Base-by-base conservation (phyloP, 352 stramenopile species). In the Phytophthora europaea region DNA sequence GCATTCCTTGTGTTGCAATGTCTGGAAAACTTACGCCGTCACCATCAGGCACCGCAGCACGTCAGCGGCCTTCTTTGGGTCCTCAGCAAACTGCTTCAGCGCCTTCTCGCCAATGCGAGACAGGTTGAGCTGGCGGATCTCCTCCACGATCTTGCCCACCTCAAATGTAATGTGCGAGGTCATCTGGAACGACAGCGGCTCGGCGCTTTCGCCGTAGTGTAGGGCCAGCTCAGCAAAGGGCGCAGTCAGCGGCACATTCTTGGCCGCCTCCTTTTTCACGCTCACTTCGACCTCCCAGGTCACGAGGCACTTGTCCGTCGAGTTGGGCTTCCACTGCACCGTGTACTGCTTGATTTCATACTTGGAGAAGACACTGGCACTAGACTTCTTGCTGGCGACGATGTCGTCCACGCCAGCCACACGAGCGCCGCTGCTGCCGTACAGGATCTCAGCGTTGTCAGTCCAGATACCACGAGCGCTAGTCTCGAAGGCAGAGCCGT, bases 341-440 rank as follows among this genome's bases (percentile, higher is more conserved):
- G 70, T 78, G 79, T 92, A 94, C 72, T 94, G 84, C 78, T 91
- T 92, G 73, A 96, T 91, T 77, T 94, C 88, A 70, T 92, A 95
- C 69, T 83, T 84, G 26, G 68, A 77, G 62, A 96, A 96, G 26
- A 96, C 87, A 16, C 75, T 78, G 51, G 76, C 69, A 59, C 71
- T 87, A 23, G 83, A 79, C 13, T 77, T 76, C 68, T 96, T 96
- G 78, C 81, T 88, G 12, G 78, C 70, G 10, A 94, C 73, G 60
- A 95, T 93, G 28, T 75, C 67, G 26, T 88, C 60, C 48, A 95
- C 66, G 18, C 89, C 89, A 45, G 72, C 51, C 10, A 95, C 63
- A 33, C 80, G 71, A 8, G 73, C 74, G 38, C 79, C 81, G 31
- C 58, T 82, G 59, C 69, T 84, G 26, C 87, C 89, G 70, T 91